Percentiles rank a stretch among this genome's conserved stretches.
Evolutionary conservation across 1,139 yeast genomes (phyloP).

Genomic region (Pichia norvegensis): DNA sequence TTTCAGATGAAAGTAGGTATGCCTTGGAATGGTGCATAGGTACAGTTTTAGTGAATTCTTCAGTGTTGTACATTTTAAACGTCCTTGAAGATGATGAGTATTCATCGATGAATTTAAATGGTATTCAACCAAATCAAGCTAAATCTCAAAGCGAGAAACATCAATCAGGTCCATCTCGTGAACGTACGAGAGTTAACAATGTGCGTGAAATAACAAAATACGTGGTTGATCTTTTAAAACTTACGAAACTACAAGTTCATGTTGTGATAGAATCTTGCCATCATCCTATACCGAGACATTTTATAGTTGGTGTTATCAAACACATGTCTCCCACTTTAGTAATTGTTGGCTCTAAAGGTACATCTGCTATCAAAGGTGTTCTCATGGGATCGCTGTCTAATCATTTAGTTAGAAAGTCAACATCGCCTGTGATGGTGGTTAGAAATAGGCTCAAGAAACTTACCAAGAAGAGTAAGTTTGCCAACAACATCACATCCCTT

Average conservation of each 20-base stretch:
- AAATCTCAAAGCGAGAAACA: slow-evolving; percentile 26
- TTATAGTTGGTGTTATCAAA: slow-evolving; percentile 74
- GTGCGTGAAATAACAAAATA: slow-evolving; percentile 55
- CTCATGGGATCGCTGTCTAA: slow-evolving; percentile 69
- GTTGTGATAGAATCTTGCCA: slow-evolving; percentile 70
- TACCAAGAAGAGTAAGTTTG: slow-evolving; percentile 43
- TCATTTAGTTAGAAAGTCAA: slow-evolving; percentile 65
- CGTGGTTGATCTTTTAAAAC: slow-evolving; percentile 50
- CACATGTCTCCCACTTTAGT: slow-evolving; percentile 78
- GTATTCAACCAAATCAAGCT: slow-evolving; percentile 20
- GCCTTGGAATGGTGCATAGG: slow-evolving; percentile 91
- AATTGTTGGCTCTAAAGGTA: slow-evolving; percentile 75
- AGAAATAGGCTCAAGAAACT: slow-evolving; percentile 73
- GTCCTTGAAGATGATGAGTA: slow-evolving; percentile 64
- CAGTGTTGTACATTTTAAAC: slow-evolving; percentile 71
- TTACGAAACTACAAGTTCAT: slow-evolving; percentile 71
- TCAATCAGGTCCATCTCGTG: slow-evolving; percentile 24
- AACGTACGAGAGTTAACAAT: slow-evolving; percentile 47
- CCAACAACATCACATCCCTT: slow-evolving; percentile 26
- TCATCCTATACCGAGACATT: slow-evolving; percentile 83
- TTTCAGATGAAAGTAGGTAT: slow-evolving; percentile 76
- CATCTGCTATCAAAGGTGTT: slow-evolving; percentile 68
- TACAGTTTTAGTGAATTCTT: slow-evolving; percentile 75
- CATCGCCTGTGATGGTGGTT: slow-evolving; percentile 89
- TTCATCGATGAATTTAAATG: slow-evolving; percentile 29